phyloP scores from a whole-genome alignment of 1,284 basidiomycete genomes.

The Thelephora terrestris region DNA sequence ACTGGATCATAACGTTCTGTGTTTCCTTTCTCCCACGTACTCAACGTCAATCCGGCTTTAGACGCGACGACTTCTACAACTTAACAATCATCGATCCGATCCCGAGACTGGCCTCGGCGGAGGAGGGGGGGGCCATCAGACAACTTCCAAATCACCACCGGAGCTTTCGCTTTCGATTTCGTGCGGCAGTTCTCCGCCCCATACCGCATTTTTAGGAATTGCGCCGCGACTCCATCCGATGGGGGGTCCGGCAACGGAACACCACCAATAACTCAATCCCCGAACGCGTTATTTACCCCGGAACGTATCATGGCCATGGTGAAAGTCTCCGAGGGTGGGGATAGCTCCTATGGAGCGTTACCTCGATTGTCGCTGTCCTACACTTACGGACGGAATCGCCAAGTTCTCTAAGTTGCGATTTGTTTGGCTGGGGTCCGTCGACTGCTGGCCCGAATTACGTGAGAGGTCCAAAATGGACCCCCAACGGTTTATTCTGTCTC shows the following conservation, averaged over 20 bases:
- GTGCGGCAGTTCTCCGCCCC: constrained; percentile 23
- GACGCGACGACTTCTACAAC: constrained; percentile 23
- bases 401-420: constrained; percentile 7
- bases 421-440: constrained; percentile 18
- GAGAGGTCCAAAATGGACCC: constrained; percentile 18
- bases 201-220: constrained; percentile 25
- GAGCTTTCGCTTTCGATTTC: constrained; percentile 21
- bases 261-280: background rate
- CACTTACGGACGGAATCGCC: too few relatives aligned
- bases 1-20: constrained; percentile 32
- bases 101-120: constrained; percentile 25
- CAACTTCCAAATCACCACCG: constrained; percentile 22
- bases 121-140: constrained; percentile 25
- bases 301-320: constrained; percentile 19
- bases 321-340: constrained; percentile 19
- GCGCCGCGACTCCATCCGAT: too few relatives aligned
- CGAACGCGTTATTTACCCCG: constrained; percentile 22
- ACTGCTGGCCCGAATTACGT: constrained; percentile 15
- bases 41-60: constrained; percentile 6
- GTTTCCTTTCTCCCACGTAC: background rate
- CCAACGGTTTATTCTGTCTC: constrained; percentile 15
- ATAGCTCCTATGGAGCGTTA: constrained; percentile 20
- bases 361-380: constrained; percentile 13
- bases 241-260: background rate
- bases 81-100: constrained; percentile 23